phyloP scores from a whole-genome alignment of 1,139 yeast genomes.

The Pichia cactophila region DNA sequence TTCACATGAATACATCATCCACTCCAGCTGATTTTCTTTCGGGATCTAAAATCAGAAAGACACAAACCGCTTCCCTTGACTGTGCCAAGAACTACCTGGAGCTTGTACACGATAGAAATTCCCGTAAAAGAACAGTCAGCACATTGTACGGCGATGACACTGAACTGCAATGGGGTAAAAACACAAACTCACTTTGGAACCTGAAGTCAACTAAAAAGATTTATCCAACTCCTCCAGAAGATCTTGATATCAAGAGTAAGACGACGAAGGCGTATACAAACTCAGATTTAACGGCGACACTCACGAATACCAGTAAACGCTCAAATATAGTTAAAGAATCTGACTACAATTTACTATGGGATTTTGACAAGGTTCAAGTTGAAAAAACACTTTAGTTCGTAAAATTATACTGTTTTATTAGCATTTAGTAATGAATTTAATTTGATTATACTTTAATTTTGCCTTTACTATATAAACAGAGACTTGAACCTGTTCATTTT shows the following conservation, averaged over 20 bases:
- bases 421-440: neutral
- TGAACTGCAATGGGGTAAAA: slow-evolving; percentile 2
- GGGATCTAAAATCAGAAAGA: neutral
- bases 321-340: neutral
- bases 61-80: slow-evolving; percentile 3
- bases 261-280: slow-evolving; percentile 7
- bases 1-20: slow-evolving; percentile 3
- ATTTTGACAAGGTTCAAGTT: neutral
- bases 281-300: neutral
- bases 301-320: neutral
- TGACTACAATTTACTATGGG: neutral
- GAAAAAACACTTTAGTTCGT: neutral
- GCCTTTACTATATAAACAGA: no score
- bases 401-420: neutral
- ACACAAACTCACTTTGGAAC: slow-evolving; percentile 7
- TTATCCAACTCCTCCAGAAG: slow-evolving; percentile 29
- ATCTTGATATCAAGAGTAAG: slow-evolving; percentile 6
- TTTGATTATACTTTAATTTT: no score
- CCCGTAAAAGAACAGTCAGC: slow-evolving; percentile 2
- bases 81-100: slow-evolving; percentile 4
- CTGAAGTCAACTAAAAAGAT: neutral
- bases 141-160: neutral
- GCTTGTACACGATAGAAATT: slow-evolving; percentile 5
- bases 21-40: slow-evolving; percentile 2
- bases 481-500: no score